phyloP scores from a whole-genome alignment of 345 rosid species.

The Toxicodendron radicans region DNA sequence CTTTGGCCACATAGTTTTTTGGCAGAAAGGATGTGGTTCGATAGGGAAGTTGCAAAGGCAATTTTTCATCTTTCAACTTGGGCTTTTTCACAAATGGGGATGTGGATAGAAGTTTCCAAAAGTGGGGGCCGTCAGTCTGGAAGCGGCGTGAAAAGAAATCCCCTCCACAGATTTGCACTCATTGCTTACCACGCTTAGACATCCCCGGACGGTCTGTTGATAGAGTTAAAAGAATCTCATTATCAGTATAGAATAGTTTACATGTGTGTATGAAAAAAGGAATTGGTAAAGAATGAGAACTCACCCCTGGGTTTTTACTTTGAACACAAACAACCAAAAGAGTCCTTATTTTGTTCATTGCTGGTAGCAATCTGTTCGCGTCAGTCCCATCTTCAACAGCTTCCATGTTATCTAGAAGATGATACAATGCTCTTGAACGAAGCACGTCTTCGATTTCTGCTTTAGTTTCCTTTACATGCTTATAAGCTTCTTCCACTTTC shows the following conservation, averaged over 20 bases:
- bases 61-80: slow-evolving; percentile 44
- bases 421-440: slow-evolving; percentile 50
- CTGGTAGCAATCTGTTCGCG: slow-evolving; percentile 90
- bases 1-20: slow-evolving; percentile 66
- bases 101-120: slow-evolving; percentile 78
- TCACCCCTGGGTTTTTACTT: slow-evolving; percentile 67
- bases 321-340: slow-evolving; percentile 67
- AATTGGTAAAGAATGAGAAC: background rate
- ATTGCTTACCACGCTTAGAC: slow-evolving; percentile 54
- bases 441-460: slow-evolving; percentile 69
- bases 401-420: slow-evolving; percentile 61
- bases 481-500: slow-evolving; percentile 82
- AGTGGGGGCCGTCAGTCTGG: slow-evolving; percentile 64
- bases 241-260: background rate
- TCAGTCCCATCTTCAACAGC: slow-evolving; percentile 60
- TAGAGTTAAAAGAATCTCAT: slow-evolving; percentile 9
- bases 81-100: slow-evolving; percentile 62
- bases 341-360: slow-evolving; percentile 92
- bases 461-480: slow-evolving; percentile 61
- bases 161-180: slow-evolving; percentile 75
- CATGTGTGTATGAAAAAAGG: background rate
- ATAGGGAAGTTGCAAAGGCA: slow-evolving; percentile 72
- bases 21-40: slow-evolving; percentile 39
- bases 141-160: slow-evolving; percentile 94
- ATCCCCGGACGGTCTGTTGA: slow-evolving; percentile 64